Conservation (phyloP, 139 green algal species). For the Spirogloea muscicola region DNA sequence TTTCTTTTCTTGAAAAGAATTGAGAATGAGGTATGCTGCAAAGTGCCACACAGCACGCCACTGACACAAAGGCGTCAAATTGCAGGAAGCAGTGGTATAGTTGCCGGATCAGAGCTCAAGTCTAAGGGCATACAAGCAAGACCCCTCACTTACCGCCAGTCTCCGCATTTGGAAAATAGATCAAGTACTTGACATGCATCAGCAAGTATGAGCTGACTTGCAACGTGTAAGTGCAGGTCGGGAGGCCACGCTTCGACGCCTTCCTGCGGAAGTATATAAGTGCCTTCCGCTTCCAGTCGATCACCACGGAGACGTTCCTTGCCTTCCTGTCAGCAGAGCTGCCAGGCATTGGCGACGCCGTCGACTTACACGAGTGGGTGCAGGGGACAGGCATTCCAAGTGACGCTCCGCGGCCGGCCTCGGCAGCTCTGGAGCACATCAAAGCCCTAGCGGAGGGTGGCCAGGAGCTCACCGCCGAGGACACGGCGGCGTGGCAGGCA, state of each 20-base stretch:
- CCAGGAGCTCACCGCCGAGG: background rate
- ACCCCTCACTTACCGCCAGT: too few relatives aligned
- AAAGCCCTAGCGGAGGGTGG: constrained; percentile 5
- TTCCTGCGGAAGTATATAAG: constrained; percentile 42
- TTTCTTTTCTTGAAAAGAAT: constrained; percentile 72
- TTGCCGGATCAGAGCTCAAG: too few relatives aligned
- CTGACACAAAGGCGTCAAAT: too few relatives aligned
- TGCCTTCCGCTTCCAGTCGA: constrained; percentile 38
- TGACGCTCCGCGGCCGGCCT: constrained; percentile 17
- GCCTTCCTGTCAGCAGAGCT: constrained; percentile 11
- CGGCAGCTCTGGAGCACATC: constrained; percentile 1
- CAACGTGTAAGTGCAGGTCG: constrained; percentile 65
- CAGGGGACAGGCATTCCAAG: constrained; percentile 23
- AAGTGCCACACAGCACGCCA: too few relatives aligned
- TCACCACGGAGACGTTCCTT: constrained; percentile 28
- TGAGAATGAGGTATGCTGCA: constrained; percentile 41
- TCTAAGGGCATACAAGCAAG: too few relatives aligned
- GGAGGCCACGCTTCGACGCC: constrained; percentile 12
- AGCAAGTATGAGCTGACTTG: too few relatives aligned
- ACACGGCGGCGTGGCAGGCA: constrained; percentile 7
- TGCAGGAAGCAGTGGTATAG: too few relatives aligned
- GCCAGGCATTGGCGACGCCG: background rate
- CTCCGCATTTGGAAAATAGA: too few relatives aligned
- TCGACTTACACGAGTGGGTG: constrained; percentile 30
- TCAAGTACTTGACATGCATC: too few relatives aligned